Evolutionary conservation across 257 asterid genomes (phyloP).

Genomic region (Handroanthus guayacan): DNA sequence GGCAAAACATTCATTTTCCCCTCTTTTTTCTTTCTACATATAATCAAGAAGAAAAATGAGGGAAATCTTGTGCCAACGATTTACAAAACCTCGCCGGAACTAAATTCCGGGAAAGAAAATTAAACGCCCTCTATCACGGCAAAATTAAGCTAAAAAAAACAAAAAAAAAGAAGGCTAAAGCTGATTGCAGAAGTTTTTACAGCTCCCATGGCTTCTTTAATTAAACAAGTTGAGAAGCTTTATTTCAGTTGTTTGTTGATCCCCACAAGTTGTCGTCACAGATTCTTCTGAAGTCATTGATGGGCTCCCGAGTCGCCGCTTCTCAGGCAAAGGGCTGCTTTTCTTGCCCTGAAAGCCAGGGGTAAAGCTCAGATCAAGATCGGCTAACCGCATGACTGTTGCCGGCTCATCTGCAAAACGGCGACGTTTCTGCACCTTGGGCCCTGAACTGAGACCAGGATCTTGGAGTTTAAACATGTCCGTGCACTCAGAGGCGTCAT

Average conservation of each 20-base stretch:
- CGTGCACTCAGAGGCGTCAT: conserved; percentile 63
- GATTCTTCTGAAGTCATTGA: conserved; percentile 87
- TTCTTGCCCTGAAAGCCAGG: conserved; percentile 46
- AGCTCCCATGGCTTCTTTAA: conserved; percentile 31
- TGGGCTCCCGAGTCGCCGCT: conserved; percentile 69
- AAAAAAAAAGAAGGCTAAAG: conserved; percentile 21
- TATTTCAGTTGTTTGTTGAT: conserved; percentile 46
- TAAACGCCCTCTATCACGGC: background rate
- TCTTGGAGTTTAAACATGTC: conserved; percentile 45
- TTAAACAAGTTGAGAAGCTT: conserved; percentile 71
- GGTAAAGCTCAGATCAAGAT: conserved; percentile 74
- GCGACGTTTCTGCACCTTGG: conserved; percentile 52
- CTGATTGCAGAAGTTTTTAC: conserved; percentile 6
- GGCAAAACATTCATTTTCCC: conserved; percentile 86
- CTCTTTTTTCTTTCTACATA: conserved; percentile 33
- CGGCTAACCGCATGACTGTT: conserved; percentile 48
- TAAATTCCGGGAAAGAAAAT: conserved; percentile 35
- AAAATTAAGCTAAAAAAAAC: background rate
- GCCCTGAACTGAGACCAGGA: conserved; percentile 15
- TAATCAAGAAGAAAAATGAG: conserved; percentile 40
- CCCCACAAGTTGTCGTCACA: conserved; percentile 66
- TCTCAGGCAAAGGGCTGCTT: conserved; percentile 40
- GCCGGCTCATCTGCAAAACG: conserved; percentile 52
- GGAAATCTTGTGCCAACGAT: conserved; percentile 81
- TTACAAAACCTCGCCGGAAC: conserved; percentile 59